Evolutionary conservation across 2,329 filamentous ascomycete genomes (phyloP).

Genomic region (Cercospora zeina): DNA sequence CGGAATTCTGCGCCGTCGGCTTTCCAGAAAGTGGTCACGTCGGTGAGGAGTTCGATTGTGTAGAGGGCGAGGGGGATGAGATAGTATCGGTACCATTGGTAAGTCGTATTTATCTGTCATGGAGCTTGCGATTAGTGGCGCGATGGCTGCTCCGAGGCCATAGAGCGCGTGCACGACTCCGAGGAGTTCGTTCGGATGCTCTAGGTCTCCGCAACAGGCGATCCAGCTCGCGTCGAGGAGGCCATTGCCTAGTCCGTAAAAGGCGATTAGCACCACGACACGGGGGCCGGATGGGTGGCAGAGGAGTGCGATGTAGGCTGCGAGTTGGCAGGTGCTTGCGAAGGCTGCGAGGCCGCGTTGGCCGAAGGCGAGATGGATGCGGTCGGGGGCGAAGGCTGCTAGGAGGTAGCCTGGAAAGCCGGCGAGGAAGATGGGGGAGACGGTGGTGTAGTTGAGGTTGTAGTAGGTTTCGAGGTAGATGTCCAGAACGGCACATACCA

Average conservation of each 20-base stretch:
- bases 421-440: slow-evolving; percentile 63
- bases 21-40: not conserved
- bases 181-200: not conserved
- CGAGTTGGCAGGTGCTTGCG: slow-evolving; percentile 59
- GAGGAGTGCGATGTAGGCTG: slow-evolving; percentile 54
- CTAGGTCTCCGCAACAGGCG: not conserved
- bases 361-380: slow-evolving; percentile 61
- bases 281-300: not conserved
- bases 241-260: not conserved
- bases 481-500: not conserved
- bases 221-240: not conserved
- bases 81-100: not conserved
- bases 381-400: slow-evolving; percentile 62
- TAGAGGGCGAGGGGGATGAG: not conserved
- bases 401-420: slow-evolving; percentile 62
- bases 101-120: not conserved
- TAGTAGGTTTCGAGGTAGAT: not conserved
- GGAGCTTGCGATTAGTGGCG: not conserved
- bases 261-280: not conserved
- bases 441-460: slow-evolving; percentile 53
- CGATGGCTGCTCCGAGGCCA: not conserved
- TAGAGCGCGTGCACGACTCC: not conserved
- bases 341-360: slow-evolving; percentile 68
- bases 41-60: not conserved
- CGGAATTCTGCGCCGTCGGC: not conserved